phyloP scores from a whole-genome alignment of 2,329 filamentous ascomycete species.

The Colletotrichum sp. region DNA sequence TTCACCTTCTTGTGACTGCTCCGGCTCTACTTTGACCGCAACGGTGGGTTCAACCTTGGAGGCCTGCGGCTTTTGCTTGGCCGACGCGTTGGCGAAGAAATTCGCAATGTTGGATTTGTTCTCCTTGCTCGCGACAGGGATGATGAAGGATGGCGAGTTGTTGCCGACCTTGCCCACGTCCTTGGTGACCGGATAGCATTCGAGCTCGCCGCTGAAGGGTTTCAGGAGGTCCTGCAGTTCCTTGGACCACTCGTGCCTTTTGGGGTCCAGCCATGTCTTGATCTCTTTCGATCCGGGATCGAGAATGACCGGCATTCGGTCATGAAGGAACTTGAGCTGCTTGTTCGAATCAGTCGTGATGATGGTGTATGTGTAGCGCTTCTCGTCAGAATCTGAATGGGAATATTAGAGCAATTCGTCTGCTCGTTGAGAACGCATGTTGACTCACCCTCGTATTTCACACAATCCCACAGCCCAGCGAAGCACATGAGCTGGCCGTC shows the following conservation, averaged over 20 bases:
- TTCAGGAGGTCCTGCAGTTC: conserved; percentile 81
- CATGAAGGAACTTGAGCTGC: conserved; percentile 85
- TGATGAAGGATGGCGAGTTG: conserved; percentile 81
- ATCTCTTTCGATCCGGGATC: conserved; percentile 76
- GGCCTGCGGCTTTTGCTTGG: conserved; percentile 35
- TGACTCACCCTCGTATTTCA: conserved; percentile 73
- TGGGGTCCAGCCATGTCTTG: conserved; percentile 79
- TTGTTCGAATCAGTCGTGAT: conserved; percentile 89
- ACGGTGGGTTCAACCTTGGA: background rate
- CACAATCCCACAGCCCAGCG: conserved; percentile 91
- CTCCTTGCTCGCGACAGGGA: conserved; percentile 82
- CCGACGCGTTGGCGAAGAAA: conserved; percentile 71
- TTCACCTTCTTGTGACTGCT: conserved; percentile 5
- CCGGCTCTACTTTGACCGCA: conserved; percentile 25
- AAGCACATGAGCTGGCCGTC: conserved; percentile 88
- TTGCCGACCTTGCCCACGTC: conserved; percentile 96
- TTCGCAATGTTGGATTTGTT: conserved; percentile 96
- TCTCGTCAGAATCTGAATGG: conserved; percentile 61
- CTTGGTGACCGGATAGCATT: conserved; percentile 84
- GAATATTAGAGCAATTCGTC: background rate
- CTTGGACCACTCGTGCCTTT: conserved; percentile 72
- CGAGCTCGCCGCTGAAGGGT: conserved; percentile 79
- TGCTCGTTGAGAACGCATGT: background rate
- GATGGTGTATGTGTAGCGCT: conserved; percentile 87
- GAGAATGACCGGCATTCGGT: conserved; percentile 94